Evolutionary conservation across 768 basidiomycete species (phyloP), one percentile per base, ranked within the genome.

Genomic region (Collybia mongolica): DNA sequence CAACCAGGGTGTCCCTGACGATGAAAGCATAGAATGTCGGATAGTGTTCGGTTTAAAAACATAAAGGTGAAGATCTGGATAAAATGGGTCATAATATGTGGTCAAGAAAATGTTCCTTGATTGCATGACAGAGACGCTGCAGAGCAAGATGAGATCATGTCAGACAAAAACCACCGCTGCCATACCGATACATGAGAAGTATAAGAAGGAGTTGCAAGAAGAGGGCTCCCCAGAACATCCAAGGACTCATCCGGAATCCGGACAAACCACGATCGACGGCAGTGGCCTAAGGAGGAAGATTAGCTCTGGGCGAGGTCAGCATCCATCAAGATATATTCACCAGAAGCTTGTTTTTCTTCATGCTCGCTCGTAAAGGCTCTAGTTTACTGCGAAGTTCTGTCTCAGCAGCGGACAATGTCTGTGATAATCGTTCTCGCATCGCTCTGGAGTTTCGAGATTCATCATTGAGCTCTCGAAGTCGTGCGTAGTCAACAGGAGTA

Each of bases 61-160:
- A 68, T 73, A 78, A 39, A 84, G 66, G 62, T 87, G 78, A 46
- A 89, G 74, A 59, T 89, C 84, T 14, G 86, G 83, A 62, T 87
- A 80, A 67, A 88, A 82, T 49, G 89, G 84, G 62, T 92, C 88
- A 59, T 86, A 89, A 57, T 89, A 90, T 51, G 79, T 84, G 53
- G 83, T 86, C 58, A 89, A 72, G 66, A 88, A 90, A 24, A 82
- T 69, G 19, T 79, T 72, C 59, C 65, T 73, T 39, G 85, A 80
- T 42, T 71, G 74, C 24, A 65, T 63, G 41, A 67, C 57, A 52
- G 76, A 73, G 57, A 81, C 54, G 56, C 88, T 82, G 53, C 3
- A 56, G 14, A 41, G 24, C 48, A 51, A 26, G 50, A 61, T 22
- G 61, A 50, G 29, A 14, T 28, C 18, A 22, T 7, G 17, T 51